Base-by-base conservation (phyloP, 768 basidiomycete species). In the Fomitopsis pulvina region DNA sequence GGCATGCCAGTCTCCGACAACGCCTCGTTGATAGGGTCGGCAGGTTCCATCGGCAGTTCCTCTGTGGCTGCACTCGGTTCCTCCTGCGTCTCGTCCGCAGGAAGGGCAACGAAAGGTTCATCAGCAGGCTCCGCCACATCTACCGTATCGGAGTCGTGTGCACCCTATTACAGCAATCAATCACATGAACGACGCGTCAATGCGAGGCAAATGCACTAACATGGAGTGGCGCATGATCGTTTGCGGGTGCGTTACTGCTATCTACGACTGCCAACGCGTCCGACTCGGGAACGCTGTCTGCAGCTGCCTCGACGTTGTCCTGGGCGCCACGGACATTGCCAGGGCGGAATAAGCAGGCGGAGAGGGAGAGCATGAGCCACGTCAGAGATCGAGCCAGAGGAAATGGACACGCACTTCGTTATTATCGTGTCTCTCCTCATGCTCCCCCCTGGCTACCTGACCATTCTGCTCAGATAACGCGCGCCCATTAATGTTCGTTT, bases 71-170 rank as follows among this genome's bases (percentile, higher is more conserved):
- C 32, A 34, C 9, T 34, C 32, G 9, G 9, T n/a, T 34, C 32
- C 32, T 34, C 32, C 10, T 9, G 10, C 9, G n/a, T n/a, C 9
- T 9, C 10, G 10, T 34, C 32, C 32, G 10, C 32, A n/a, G 32
- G 10, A 34, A n/a, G 32, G n/a, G 32, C 32, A 34, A 34, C 32
- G 10, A 9, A 9, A 9, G n/a, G 18, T 37, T 52, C 40, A 3
- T 52, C 51, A 30, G 45, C 39, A 41, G 51, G 20, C 14, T 29
- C 34, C 41, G 50, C 10, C n/a, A 25, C 41, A 4, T 27, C 41
- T 4, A 28, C 41, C 2, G 41, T 30, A 20, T 32, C 45, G 38
- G 28, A 21, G 9, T 30, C 29, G 34, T 6, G 5, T 4, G 34
- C 34, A 18, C 18, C 34, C 34, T 37, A 37, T 37, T 37, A 16